phyloP scores from a whole-genome alignment of 257 asterid species.

The Jacaranda copaia region DNA sequence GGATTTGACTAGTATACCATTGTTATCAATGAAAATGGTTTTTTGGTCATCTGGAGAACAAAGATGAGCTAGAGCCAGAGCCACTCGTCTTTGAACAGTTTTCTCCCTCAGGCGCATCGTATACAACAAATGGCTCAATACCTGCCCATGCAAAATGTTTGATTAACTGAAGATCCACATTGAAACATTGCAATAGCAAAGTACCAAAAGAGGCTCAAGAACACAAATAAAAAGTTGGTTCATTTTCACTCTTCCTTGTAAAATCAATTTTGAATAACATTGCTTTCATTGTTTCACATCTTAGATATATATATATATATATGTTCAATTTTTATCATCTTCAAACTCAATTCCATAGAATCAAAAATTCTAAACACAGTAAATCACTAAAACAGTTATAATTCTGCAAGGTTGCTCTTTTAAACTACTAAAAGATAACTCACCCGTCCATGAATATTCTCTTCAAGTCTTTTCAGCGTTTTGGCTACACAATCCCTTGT shows the following conservation, averaged over 20 bases:
- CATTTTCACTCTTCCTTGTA: background rate
- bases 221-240: background rate
- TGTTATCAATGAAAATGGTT: slow-evolving; percentile 62
- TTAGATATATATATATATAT: too few relatives aligned
- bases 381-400: background rate
- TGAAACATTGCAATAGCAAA: background rate
- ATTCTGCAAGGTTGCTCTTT: slow-evolving; percentile 1
- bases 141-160: slow-evolving; percentile 47
- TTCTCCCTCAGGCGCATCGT: slow-evolving; percentile 70
- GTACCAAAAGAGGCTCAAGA: background rate
- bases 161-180: slow-evolving; percentile 12
- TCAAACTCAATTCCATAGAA: slow-evolving; percentile 29
- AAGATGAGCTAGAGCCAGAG: slow-evolving; percentile 80
- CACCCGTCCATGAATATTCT: slow-evolving; percentile 81
- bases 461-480: slow-evolving; percentile 77
- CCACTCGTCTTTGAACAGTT: slow-evolving; percentile 66
- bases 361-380: background rate
- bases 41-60: slow-evolving; percentile 74
- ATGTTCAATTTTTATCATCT: background rate
- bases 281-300: slow-evolving; percentile 3
- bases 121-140: slow-evolving; percentile 66
- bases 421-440: slow-evolving; percentile 41
- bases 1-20: slow-evolving; percentile 45
- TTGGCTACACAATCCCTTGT: slow-evolving; percentile 83
- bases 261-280: background rate